A percentile compares a stretch with the other conserved stretches of the same genome.
phyloP scores from a whole-genome alignment of 176 grass and related monocot genomes.

The Pontederia crassipes region DNA sequence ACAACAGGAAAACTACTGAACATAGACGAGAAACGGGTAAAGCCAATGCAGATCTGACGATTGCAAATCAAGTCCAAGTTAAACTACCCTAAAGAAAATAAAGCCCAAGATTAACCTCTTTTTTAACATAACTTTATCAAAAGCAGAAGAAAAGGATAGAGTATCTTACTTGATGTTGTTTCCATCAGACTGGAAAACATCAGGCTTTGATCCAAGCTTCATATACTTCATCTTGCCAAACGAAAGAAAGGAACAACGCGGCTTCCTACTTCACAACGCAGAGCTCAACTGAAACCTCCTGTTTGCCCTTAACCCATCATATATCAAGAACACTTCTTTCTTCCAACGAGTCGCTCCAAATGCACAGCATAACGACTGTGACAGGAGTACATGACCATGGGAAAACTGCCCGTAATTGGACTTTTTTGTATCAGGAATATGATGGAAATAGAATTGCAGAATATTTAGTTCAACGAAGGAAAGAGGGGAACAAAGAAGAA shows the following conservation, averaged over 20 bases:
- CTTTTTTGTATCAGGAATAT: background rate
- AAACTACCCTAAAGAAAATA: too few species aligned
- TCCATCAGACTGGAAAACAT: constrained; percentile 81
- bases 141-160: background rate
- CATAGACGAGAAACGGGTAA: too few species aligned
- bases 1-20: too few species aligned
- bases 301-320: background rate
- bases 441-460: background rate
- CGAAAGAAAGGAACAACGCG: background rate
- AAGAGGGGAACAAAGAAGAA: background rate
- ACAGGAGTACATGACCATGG: background rate
- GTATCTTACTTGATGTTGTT: constrained; percentile 41
- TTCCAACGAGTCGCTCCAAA: constrained; percentile 1
- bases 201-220: constrained; percentile 94
- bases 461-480: background rate
- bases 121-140: too few species aligned
- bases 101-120: too few species aligned
- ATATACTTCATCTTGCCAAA: constrained; percentile 81
- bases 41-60: too few species aligned
- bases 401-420: background rate
- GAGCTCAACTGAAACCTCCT: background rate
- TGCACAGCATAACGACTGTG: background rate
- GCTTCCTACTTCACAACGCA: background rate
- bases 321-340: background rate
- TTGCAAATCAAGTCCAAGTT: too few species aligned